These are phyloP conservation scores for Rutstroemia sydowiana DNA, from an alignment of 2,329 filamentous ascomycete species.

Conservation along the genomic window DNA sequence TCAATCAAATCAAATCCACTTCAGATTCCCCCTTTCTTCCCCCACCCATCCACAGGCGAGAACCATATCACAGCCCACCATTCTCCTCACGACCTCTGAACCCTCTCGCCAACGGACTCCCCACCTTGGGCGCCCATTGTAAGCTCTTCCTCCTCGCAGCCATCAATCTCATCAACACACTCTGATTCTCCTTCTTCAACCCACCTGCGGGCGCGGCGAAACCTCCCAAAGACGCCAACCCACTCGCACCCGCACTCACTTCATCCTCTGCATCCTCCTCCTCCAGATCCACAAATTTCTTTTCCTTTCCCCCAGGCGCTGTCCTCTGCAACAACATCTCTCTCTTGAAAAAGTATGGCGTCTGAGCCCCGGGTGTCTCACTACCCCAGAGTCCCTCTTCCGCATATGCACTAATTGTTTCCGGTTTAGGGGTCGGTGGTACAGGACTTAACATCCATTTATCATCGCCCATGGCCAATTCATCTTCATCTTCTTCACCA, in stretches of 20 bases:
- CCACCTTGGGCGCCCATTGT: conserved; percentile 68
- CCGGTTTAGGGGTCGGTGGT: conserved; percentile 28
- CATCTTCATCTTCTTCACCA: conserved; percentile 9
- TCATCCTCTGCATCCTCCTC: conserved; percentile 11
- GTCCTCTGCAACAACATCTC: conserved; percentile 29
- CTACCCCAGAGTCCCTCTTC: conserved; percentile 25
- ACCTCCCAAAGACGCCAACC: conserved; percentile 12
- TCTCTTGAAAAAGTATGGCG: conserved; percentile 28
- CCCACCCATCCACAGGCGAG: not conserved
- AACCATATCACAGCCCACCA: not conserved
- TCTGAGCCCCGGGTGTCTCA: conserved; percentile 26
- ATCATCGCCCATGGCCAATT: conserved; percentile 21
- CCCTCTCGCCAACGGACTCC: conserved; percentile 61
- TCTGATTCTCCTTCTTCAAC: conserved; percentile 44
- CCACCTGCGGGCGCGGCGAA: conserved; percentile 34
- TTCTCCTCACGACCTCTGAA: too few relatives aligned
- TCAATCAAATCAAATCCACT: too few relatives aligned
- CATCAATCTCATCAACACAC: conserved; percentile 44
- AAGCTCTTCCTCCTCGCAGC: conserved; percentile 69
- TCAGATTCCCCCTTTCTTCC: not conserved
- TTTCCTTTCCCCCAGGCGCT: conserved; percentile 7
- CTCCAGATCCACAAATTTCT: conserved; percentile 19
- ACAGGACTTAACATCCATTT: conserved; percentile 26
- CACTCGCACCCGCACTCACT: not conserved
- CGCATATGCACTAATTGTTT: conserved; percentile 25